Base-by-base conservation (phyloP, 306 rosid species). In the Vigna hirtella region DNA sequence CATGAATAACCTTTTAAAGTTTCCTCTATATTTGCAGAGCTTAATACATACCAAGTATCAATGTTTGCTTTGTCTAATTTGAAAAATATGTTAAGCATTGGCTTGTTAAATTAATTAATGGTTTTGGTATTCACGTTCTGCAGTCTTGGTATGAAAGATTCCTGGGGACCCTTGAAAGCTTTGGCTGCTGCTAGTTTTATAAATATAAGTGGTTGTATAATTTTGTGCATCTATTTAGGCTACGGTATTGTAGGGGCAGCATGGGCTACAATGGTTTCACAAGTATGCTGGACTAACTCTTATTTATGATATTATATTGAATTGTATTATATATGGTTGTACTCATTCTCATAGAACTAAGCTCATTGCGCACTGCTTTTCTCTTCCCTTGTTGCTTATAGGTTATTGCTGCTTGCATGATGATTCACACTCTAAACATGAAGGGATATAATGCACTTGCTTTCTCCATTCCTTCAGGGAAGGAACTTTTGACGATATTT, bases 341-440 rank as follows among this genome's bases (percentile, higher is more conserved):
- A 9, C 52, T 30, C 36, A 66, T 56, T 67, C 76, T 57, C 66
- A 72, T 16, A 66, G 65, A 69, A 20, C 79, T 76, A 61, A 67
- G 58, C 59, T 48, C 50, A 9, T 50, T 71, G n/a, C 77, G 49
- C 18, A 26, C 13, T 26, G 47, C 13, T 24, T 62, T 82, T 67
- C 18, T 64, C 74, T 51, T 77, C 36, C 61, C 22, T 26, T 70
- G 32, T 61, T 56, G 61, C 70, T 74, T 78, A 66, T 81, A 95
- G 98, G 93, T 91, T 79, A 88, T 92, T 83, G 93, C 98, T 70
- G 92, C 84, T 36, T 94, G 81, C 81, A 89, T 92, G 98, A 94
- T 92, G 97, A 85, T 92, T 85, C 92, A 76, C 78, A 26, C 83
- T 79, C 87, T 95, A 71, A 92, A 95, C 77, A 61, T 75, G 64